Conservation (phyloP, 257 asterid genomes). For the Solanum okadae region DNA sequence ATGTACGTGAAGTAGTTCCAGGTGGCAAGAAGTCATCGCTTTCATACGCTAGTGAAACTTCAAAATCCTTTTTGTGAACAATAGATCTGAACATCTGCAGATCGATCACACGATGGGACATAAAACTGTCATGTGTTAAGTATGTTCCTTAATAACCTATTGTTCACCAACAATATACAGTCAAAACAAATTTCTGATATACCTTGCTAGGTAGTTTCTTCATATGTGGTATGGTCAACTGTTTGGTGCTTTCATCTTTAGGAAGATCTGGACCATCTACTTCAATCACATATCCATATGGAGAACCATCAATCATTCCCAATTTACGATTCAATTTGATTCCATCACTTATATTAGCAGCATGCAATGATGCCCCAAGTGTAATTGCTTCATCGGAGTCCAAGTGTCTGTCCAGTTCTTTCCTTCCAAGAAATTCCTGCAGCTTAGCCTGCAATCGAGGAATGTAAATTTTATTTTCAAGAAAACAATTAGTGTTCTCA, state of each 20-base stretch:
- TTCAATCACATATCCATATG: constrained; percentile 72
- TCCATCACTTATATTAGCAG: constrained; percentile 99
- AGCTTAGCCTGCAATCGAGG: constrained; percentile 63
- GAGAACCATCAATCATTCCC: constrained; percentile 96
- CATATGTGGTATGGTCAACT: constrained; percentile 85
- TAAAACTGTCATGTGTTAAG: not conserved
- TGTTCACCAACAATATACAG: not conserved
- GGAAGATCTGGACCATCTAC: constrained; percentile 73
- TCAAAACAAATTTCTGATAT: constrained; percentile 1
- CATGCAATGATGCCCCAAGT: constrained; percentile 90
- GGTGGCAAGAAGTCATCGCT: constrained; percentile 66
- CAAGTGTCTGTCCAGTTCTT: constrained; percentile 87
- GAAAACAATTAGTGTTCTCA: constrained; percentile 1
- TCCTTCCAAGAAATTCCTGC: constrained; percentile 93
- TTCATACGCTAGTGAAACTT: constrained; percentile 86
- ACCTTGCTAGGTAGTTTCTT: constrained; percentile 97
- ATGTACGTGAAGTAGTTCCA: constrained; percentile 54
- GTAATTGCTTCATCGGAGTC: constrained; percentile 98
- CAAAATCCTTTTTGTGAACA: constrained; percentile 82
- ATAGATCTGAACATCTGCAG: constrained; percentile 89
- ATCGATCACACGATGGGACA: not conserved
- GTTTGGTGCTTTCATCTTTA: constrained; percentile 77
- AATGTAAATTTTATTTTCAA: not conserved
- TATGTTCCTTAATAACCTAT: not conserved
- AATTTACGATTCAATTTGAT: constrained; percentile 95